phyloP scores from a whole-genome alignment of 176 grass and related monocot species.

The Aegilops longissima region DNA sequence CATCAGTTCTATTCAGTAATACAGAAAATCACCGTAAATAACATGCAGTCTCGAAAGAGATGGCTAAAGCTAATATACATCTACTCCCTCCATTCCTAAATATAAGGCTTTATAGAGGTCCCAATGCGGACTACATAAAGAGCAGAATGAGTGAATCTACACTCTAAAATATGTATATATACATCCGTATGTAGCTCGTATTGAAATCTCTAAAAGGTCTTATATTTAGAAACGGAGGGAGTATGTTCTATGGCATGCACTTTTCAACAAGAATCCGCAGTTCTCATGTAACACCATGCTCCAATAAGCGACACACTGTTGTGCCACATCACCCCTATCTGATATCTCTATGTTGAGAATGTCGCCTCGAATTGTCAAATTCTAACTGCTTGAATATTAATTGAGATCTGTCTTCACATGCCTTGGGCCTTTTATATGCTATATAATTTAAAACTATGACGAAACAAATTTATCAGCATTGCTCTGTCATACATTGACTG shows the following conservation, averaged over 20 bases:
- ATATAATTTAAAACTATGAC: neutral
- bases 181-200: too few relatives aligned
- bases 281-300: neutral
- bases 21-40: constrained; percentile 26
- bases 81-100: too few relatives aligned
- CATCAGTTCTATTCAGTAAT: constrained; percentile 19
- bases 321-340: neutral
- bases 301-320: neutral
- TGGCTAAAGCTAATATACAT: neutral
- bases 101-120: too few relatives aligned
- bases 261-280: neutral
- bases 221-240: too few relatives aligned
- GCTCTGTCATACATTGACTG: too few relatives aligned
- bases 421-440: neutral
- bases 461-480: neutral
- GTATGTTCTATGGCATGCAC: neutral
- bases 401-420: neutral
- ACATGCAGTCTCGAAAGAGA: neutral
- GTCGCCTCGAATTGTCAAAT: neutral
- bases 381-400: neutral
- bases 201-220: too few relatives aligned
- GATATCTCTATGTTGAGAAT: neutral
- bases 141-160: too few relatives aligned
- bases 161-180: too few relatives aligned
- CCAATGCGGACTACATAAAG: too few relatives aligned